Conservation (phyloP, 768 basidiomycete species). For the Termitomyces sp. region DNA sequence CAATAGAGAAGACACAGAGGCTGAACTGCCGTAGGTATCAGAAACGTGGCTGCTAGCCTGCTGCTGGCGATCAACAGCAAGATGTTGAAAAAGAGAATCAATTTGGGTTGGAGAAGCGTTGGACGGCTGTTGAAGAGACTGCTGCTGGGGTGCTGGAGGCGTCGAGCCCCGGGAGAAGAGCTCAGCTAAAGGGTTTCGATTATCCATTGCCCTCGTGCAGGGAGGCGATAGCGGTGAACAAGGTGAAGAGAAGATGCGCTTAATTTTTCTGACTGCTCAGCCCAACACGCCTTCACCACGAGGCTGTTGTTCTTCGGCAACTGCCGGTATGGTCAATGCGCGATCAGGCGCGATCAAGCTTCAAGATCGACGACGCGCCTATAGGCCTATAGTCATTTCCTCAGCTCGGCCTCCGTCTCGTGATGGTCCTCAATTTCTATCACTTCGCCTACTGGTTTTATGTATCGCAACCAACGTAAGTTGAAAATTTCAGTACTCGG, state of each 20-base stretch:
- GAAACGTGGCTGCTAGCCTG: constrained; percentile 20
- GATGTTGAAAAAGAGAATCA: constrained; percentile 66
- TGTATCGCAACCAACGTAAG: neutral
- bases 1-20: constrained; percentile 39
- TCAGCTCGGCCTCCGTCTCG: neutral
- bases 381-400: neutral
- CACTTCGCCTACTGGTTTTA: neutral
- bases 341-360: too few relatives aligned
- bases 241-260: constrained; percentile 13
- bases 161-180: constrained; percentile 57
- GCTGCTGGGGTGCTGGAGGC: constrained; percentile 38
- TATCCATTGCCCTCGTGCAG: constrained; percentile 34
- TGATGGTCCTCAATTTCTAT: neutral
- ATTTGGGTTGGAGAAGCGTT: constrained; percentile 57
- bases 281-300: constrained; percentile 45
- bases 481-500: neutral
- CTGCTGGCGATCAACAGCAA: constrained; percentile 40
- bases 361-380: neutral
- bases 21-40: constrained; percentile 32
- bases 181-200: constrained; percentile 42
- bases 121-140: constrained; percentile 36
- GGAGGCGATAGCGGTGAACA: constrained; percentile 13
- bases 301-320: constrained; percentile 36
- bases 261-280: constrained; percentile 22
- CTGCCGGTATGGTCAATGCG: constrained; percentile 23